phyloP scores from a whole-genome alignment of 345 rosid genomes.

The Boechera stricta region DNA sequence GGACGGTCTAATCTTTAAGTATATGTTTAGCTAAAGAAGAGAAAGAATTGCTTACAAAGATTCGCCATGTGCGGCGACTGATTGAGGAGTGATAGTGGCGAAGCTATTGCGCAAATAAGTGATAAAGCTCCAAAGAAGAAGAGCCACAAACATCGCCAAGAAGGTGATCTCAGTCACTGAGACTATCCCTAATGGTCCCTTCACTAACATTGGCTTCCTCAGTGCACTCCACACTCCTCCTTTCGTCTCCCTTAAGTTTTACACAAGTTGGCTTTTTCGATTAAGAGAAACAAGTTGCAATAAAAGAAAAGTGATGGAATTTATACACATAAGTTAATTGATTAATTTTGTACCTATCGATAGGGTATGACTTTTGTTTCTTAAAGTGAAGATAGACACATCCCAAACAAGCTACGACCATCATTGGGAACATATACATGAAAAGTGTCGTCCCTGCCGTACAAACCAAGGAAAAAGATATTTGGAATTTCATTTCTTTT shows the following conservation, averaged over 20 bases:
- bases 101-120: slow-evolving; percentile 54
- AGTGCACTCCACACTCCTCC: slow-evolving; percentile 31
- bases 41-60: slow-evolving; percentile 51
- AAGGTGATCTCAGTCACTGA: slow-evolving; percentile 63
- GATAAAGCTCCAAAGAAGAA: slow-evolving; percentile 67
- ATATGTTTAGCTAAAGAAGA: not conserved
- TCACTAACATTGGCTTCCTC: slow-evolving; percentile 71
- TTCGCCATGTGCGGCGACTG: slow-evolving; percentile 48
- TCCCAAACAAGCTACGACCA: slow-evolving; percentile 62
- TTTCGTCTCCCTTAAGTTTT: slow-evolving; percentile 22
- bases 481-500: not conserved
- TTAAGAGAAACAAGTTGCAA: not conserved
- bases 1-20: not conserved
- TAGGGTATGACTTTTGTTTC: slow-evolving; percentile 21
- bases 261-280: not conserved
- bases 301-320: not conserved
- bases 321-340: slow-evolving; percentile 3
- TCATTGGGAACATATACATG: slow-evolving; percentile 64
- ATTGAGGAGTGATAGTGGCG: slow-evolving; percentile 48
- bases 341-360: slow-evolving; percentile 20
- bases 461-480: not conserved
- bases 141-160: slow-evolving; percentile 69
- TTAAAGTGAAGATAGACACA: slow-evolving; percentile 62
- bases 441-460: slow-evolving; percentile 55
- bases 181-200: slow-evolving; percentile 87